Evolutionary conservation across 1,139 yeast species (phyloP).

Genomic region (Yamadazyma spencermartinsiae): DNA sequence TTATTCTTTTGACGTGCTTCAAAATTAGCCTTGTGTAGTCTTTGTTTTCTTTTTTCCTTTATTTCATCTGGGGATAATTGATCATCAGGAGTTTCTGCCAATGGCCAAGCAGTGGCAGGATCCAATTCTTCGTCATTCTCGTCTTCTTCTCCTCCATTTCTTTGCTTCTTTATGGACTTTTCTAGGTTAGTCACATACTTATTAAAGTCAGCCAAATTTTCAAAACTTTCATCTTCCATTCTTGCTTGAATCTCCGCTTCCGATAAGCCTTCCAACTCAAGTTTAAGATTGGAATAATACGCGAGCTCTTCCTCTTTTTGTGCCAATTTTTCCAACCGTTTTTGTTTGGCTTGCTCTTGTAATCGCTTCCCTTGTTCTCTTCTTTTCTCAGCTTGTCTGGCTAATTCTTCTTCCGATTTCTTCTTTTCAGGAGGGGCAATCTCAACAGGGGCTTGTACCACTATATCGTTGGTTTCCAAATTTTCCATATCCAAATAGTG

Average conservation of each 20-base stretch:
- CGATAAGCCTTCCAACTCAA: slow-evolving; percentile 49
- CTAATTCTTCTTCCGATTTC: slow-evolving; percentile 78
- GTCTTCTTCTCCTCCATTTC: slow-evolving; percentile 56
- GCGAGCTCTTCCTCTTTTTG: slow-evolving; percentile 81
- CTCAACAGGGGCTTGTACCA: slow-evolving; percentile 76
- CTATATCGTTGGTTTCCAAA: slow-evolving; percentile 67
- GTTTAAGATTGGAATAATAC: slow-evolving; percentile 62
- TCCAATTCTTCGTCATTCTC: slow-evolving; percentile 48
- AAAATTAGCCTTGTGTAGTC: slow-evolving; percentile 76
- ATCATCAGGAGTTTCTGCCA: slow-evolving; percentile 81
- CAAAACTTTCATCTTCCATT: slow-evolving; percentile 75
- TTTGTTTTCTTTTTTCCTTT: slow-evolving; percentile 84
- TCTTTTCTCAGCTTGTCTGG: slow-evolving; percentile 74
- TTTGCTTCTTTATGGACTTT: slow-evolving; percentile 61
- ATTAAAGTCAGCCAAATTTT: slow-evolving; percentile 67
- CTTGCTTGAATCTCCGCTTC: slow-evolving; percentile 44
- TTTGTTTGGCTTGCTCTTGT: slow-evolving; percentile 90
- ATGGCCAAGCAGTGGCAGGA: slow-evolving; percentile 64
- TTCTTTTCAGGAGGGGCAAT: slow-evolving; percentile 52
- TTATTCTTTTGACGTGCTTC: slow-evolving; percentile 87
- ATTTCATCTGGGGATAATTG: slow-evolving; percentile 76
- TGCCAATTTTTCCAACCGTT: slow-evolving; percentile 72
- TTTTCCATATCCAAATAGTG: slow-evolving; percentile 59
- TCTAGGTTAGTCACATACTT: slow-evolving; percentile 70
- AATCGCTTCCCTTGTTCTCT: slow-evolving; percentile 84